A percentile compares a stretch with the other conserved stretches of the same genome.
Conservation (phyloP, 768 basidiomycete genomes). For the Xerocomellus chrysenteron region DNA sequence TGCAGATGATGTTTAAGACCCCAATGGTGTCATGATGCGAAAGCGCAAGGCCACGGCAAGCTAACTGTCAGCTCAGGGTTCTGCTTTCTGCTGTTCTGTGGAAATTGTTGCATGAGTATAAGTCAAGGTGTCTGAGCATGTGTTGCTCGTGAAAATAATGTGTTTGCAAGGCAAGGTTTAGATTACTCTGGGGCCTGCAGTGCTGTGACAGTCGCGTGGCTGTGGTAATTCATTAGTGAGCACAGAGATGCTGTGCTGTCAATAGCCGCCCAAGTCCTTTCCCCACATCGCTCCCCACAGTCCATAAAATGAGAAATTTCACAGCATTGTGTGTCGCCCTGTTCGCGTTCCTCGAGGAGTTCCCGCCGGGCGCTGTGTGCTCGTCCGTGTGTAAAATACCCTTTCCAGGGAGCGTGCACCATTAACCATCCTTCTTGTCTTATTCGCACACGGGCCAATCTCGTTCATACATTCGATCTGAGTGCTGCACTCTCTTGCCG, state of each 20-base stretch:
- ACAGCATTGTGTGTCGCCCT: constrained; percentile 1
- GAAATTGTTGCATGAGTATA: background rate
- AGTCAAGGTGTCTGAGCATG: background rate
- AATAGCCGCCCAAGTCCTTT: too few relatives aligned
- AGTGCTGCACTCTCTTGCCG: constrained; percentile 33
- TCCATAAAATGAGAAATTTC: constrained; percentile 21
- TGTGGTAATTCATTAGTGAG: too few relatives aligned
- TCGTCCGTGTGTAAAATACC: constrained; percentile 23
- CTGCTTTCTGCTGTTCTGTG: background rate
- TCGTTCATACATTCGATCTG: constrained; percentile 25
- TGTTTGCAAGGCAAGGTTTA: too few relatives aligned
- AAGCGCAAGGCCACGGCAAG: background rate
- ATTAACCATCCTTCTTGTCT: constrained; percentile 45
- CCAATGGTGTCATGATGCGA: constrained; percentile 26
- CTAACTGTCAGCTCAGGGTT: background rate
- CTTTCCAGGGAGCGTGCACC: constrained; percentile 28
- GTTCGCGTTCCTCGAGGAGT: constrained; percentile 24
- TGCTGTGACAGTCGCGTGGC: too few relatives aligned
- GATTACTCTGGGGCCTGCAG: background rate
- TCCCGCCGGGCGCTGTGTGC: constrained; percentile 11
- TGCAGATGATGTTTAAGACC: constrained; percentile 32
- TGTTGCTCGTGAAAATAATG: too few relatives aligned
- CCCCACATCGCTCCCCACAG: too few relatives aligned
- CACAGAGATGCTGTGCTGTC: too few relatives aligned
- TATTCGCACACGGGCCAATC: constrained; percentile 25